phyloP scores from a whole-genome alignment of 768 basidiomycete species.

The Leccinum broughii region DNA sequence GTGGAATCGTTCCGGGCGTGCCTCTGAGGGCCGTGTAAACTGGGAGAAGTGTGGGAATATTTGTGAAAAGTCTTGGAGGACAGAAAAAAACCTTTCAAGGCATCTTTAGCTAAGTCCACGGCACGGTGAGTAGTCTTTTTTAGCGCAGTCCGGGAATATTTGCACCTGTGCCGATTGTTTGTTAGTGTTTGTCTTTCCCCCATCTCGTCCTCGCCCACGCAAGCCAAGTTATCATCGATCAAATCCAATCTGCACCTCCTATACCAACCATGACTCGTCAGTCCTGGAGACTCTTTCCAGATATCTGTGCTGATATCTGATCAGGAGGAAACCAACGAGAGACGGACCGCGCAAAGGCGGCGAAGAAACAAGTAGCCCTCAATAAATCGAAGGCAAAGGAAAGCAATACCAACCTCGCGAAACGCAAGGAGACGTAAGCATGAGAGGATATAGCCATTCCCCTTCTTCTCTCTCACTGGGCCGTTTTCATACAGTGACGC shows the following conservation, averaged over 20 bases:
- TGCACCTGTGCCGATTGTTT: slow-evolving; percentile 20
- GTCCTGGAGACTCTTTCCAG: slow-evolving; percentile 24
- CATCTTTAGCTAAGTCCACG: neutral
- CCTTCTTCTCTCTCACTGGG: slow-evolving; percentile 27
- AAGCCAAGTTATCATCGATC: slow-evolving; percentile 7
- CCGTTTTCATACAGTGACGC: slow-evolving; percentile 58
- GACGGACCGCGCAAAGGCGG: slow-evolving; percentile 66
- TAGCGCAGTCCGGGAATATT: neutral
- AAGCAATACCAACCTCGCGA: slow-evolving; percentile 57
- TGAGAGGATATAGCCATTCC: slow-evolving; percentile 9
- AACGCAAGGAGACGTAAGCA: slow-evolving; percentile 77
- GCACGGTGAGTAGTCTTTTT: too few relatives aligned
- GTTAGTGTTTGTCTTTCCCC: slow-evolving; percentile 20
- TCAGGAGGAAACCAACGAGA: slow-evolving; percentile 85
- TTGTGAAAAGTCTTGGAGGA: slow-evolving; percentile 1
- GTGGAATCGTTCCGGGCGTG: slow-evolving; percentile 3
- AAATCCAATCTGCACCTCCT: slow-evolving; percentile 2
- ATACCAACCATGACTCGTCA: slow-evolving; percentile 52
- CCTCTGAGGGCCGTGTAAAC: slow-evolving; percentile 14
- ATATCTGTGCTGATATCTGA: slow-evolving; percentile 13
- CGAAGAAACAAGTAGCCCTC: slow-evolving; percentile 61
- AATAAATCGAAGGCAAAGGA: slow-evolving; percentile 69
- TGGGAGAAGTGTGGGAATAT: slow-evolving; percentile 12
- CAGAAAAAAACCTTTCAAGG: neutral
- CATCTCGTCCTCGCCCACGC: neutral